Base-by-base conservation (phyloP, 2,329 filamentous ascomycete species). In the Botryotinia convoluta region DNA sequence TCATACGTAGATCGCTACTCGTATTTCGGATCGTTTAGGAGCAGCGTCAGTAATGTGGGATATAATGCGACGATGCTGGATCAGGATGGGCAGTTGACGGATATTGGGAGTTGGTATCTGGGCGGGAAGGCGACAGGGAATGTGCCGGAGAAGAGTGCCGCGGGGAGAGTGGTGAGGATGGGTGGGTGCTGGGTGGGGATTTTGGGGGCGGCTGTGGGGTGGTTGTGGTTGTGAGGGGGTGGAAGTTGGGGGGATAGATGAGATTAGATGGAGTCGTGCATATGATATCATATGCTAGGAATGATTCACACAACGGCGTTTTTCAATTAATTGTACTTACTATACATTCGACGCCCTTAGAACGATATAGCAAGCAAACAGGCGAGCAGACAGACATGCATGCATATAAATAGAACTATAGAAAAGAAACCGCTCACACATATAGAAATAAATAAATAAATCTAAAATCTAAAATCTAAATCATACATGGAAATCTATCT, bases 91-190 rank as follows among this genome's bases (percentile, higher is more conserved):
- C 79, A 88, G 74, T 83, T 96, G 75, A 95, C 93, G 1, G 89
- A 93, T 77, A 92, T 95, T 76, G 93, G 93, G 0, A 86, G 87
- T 3, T 92, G 91, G 90, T 96, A 95, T 81, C 81, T 96, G n/a
- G 89, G 93, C 1, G 82, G 84, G 12, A 77, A 77, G 20, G 84
- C 83, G 0, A 87, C 85, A 2, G 86, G 85, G 29, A 78, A 78
- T 71, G 75, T 77, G 4, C 78, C 78, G 1, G 73, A 71, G 22
- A 51, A 67, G 32, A 72, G 67, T 37, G 51, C 37, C 1, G 67
- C 63, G 8, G 60, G 26, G 57, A 73, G 39, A 35, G 9, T 22
- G 16, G 32, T 12, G 39, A 16, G 14, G 6, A 45, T 69, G 37
- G 18, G 39, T 18, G n/a, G 26, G 7, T 39, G 42, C 26, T 12